Evolutionary conservation across 495 filamentous ascomycete species (phyloP), one percentile per base, ranked within the genome.

Genomic region (Sporormia fimetaria): DNA sequence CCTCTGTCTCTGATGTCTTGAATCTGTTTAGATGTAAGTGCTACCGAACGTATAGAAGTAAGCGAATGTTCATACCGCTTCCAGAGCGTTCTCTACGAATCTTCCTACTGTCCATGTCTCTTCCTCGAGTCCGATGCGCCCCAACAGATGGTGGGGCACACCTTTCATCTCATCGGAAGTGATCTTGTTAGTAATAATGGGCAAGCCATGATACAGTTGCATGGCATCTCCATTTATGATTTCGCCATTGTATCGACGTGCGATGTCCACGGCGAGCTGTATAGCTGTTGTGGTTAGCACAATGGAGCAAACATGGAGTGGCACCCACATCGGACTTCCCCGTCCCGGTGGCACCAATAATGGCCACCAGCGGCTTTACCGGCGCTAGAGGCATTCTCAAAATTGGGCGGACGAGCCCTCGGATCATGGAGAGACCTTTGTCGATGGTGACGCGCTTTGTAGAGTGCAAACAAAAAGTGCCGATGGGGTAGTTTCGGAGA

Each of bases 191-290:
- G 92, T 99, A 40, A 95, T 87, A 47, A 96, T 81, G 1, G 90
- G 87, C 14, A 99, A 67, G 6, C 87, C 92, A 23, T 75, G 67
- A 54, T 99, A 99, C 71, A 99, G 79, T 58, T 96, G 92, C 83
- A 99, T 90, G n/a, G 90, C 90, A 65, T 99, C 92, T 35, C 82
- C 87, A 57, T 99, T 99, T 67, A 99, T 84, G 37, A 99, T 74
- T 63, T 99, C 92, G 49, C 92, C 92, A 60, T 93, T 81, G 63
- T 83, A 87, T 23, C 69, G 71, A 24, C 68, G 67, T 3, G 92
- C 90, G 21, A 99, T 58, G 32, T 93, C 83, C 6, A 99, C 82
- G 37, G 92, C 92, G 48, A 99, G 81, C 88, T 96, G n/a, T n/a
- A n/a, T n/a, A 57, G 55, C 64, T 55, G 42, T 15, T 24, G 54